Percentiles rank a stretch among this genome's conserved stretches.
Evolutionary conservation across 305 asterid species (phyloP).

Genomic region (Solanum aculeatissimum): DNA sequence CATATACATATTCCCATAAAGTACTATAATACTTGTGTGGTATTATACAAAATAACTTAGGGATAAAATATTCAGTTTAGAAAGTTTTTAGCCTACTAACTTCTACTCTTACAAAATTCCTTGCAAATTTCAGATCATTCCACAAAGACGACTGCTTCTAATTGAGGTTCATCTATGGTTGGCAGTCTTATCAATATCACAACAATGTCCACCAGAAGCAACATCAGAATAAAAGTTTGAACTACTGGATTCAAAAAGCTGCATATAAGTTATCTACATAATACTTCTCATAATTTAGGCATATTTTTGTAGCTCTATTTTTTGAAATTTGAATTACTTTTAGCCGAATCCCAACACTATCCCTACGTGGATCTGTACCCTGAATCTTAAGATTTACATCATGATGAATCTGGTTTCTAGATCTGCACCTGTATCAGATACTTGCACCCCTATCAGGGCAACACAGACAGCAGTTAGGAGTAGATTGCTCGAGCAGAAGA

Average conservation of each 20-base stretch:
- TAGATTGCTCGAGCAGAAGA: background rate
- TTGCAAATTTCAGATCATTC: background rate
- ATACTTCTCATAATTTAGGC: background rate
- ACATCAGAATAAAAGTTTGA: background rate
- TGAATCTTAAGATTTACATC: background rate
- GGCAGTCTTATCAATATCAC: background rate
- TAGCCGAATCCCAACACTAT: background rate
- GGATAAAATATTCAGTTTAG: too few species aligned
- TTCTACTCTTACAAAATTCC: background rate
- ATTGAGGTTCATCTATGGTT: background rate
- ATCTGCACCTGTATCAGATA: background rate
- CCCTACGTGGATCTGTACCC: background rate
- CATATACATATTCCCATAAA: too few species aligned
- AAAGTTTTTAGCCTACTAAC: background rate
- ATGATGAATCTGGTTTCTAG: background rate
- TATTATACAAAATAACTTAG: too few species aligned
- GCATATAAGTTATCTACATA: background rate
- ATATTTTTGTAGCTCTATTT: background rate
- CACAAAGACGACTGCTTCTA: background rate
- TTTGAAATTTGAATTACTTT: background rate
- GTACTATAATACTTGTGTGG: too few species aligned
- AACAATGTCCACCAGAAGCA: background rate
- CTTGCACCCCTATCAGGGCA: background rate
- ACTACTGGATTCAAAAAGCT: background rate
- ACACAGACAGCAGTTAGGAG: background rate